Evolutionary conservation across 306 rosid species (phyloP).

Genomic region (Comarum palustre): DNA sequence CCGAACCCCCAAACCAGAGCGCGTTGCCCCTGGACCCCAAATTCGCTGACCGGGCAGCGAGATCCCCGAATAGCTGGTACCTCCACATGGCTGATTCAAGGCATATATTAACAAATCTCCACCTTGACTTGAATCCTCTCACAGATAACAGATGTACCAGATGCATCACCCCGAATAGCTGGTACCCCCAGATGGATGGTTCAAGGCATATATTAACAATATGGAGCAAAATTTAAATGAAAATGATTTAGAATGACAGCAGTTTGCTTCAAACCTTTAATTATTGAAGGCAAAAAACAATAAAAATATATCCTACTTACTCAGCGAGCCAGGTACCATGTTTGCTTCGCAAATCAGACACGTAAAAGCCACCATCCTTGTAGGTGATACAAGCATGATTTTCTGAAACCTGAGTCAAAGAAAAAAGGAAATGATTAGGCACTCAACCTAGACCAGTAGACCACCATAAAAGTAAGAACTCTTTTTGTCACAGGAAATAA

Average conservation of each 20-base stretch:
- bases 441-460: conserved; percentile 7
- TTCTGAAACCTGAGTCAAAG: conserved; percentile 54
- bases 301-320: conserved; percentile 42
- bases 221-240: neutral
- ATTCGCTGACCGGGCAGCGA: too few relatives aligned
- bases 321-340: conserved; percentile 81
- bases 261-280: neutral
- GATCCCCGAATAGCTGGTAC: too few relatives aligned
- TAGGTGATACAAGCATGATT: conserved; percentile 63
- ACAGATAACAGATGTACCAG: too few relatives aligned
- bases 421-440: conserved; percentile 7
- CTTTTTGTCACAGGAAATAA: neutral
- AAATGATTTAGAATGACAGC: neutral
- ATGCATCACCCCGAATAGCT: too few relatives aligned
- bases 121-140: too few relatives aligned
- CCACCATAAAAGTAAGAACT: neutral
- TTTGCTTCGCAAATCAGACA: conserved; percentile 70
- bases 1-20: too few relatives aligned
- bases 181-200: too few relatives aligned
- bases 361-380: conserved; percentile 71
- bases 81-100: too few relatives aligned
- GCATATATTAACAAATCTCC: too few relatives aligned
- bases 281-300: too few relatives aligned
- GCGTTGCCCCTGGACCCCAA: too few relatives aligned
- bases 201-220: too few relatives aligned